Percentiles rank a stretch among this genome's conserved stretches.
Conservation (phyloP, 2,329 filamentous ascomycete genomes). For the Diplodia sapinea region DNA sequence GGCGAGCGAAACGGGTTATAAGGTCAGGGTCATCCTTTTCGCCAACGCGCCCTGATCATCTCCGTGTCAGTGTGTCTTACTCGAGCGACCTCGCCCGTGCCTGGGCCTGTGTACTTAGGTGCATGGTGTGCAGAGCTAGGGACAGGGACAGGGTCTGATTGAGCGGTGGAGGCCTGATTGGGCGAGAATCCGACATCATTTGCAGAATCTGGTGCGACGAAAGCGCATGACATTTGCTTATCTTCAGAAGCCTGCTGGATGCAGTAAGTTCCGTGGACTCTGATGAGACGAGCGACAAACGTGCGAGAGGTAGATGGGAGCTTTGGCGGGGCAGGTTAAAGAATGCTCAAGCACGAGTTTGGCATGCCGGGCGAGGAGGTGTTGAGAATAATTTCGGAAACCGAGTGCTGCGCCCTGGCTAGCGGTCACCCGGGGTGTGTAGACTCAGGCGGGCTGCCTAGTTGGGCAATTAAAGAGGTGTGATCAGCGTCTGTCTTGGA, state of each 20-base stretch:
- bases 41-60: conserved; percentile 13
- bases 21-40: background rate
- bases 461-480: background rate
- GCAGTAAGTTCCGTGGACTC: background rate
- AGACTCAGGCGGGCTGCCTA: background rate
- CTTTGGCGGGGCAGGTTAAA: background rate
- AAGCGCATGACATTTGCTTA: background rate
- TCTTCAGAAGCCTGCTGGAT: background rate
- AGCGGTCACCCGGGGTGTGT: background rate
- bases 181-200: background rate
- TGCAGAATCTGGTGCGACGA: background rate
- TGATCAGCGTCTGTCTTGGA: background rate
- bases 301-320: background rate
- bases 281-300: background rate
- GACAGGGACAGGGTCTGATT: conserved; percentile 7
- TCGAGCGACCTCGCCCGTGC: background rate
- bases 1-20: conserved; percentile 1
- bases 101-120: background rate
- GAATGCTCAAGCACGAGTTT: background rate
- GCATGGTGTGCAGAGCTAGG: conserved; percentile 11
- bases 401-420: background rate
- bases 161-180: no score
- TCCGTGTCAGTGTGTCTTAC: background rate
- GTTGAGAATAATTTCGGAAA: background rate
- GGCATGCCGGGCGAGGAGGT: conserved; percentile 5